phyloP scores from a whole-genome alignment of 2,329 filamentous ascomycete species.

The Calonectria crousiana region DNA sequence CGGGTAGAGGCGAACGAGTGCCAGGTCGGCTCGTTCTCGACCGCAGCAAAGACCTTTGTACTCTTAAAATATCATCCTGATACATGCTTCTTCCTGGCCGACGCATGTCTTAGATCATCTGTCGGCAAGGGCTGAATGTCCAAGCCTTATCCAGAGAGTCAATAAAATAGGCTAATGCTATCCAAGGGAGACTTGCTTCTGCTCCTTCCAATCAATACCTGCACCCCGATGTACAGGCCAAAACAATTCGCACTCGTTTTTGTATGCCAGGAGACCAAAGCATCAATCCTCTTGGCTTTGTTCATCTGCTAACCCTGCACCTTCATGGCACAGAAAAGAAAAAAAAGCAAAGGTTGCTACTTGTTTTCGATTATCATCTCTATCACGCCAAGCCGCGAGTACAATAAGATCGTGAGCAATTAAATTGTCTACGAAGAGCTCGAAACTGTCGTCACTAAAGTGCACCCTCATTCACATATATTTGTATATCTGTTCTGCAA shows the following conservation, averaged over 20 bases:
- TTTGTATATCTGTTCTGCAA: background rate
- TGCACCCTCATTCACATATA: background rate
- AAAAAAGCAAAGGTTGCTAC: background rate
- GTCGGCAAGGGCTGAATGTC: background rate
- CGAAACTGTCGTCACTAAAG: background rate
- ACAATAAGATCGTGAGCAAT: background rate
- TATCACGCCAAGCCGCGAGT: background rate
- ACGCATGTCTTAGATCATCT: conserved; percentile 22
- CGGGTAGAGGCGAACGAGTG: background rate
- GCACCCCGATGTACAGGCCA: background rate
- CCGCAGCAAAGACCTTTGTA: background rate
- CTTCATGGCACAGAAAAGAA: background rate
- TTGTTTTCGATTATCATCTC: background rate
- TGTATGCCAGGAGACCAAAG: background rate
- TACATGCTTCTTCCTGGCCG: background rate
- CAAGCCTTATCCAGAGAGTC: background rate
- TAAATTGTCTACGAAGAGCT: background rate
- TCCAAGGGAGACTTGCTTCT: conserved; percentile 1
- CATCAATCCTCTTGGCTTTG: background rate
- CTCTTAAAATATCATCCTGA: background rate
- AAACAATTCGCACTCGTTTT: background rate
- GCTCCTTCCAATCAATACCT: background rate
- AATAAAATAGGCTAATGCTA: conserved; percentile 1
- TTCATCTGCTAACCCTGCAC: background rate
- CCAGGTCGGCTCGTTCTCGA: background rate